Evolutionary conservation across 148 eudicot genomes (phyloP), one percentile per base, ranked within the genome.

Genomic region (Amaranthus palmeri): DNA sequence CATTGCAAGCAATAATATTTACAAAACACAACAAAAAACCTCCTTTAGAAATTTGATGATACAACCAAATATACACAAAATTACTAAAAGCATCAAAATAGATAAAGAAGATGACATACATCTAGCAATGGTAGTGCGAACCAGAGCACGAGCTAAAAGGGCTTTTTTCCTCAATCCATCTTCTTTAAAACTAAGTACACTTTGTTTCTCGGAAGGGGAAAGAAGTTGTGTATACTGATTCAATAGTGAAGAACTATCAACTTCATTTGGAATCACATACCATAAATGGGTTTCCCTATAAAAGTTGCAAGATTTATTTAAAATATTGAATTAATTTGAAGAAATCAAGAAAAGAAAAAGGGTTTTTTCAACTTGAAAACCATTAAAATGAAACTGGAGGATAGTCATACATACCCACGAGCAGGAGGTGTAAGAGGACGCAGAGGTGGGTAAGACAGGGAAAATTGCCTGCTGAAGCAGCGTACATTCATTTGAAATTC

Each of bases 61-160:
- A 58, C 9, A 7, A 45, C 73, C 49, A 44, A 56, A 46, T 3
- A 17, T 46, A 58, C 42, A 42, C 42, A 75, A 43, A 15, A 18
- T 3, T 4, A 12, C 46, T 4, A 65, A 45, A 18, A 47, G 15
- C 7, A 11, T 8, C 0, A 3, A 47, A 57, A 43, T 25, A 18
- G 49, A n/a, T 11, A n/a, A 50, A 58, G 36, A 68, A 70, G 66
- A 10, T 71, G 8, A 64, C 89, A 14, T 79, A 93, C 98, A 93
- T 90, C 88, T 90, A 18, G 95, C 88, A 66, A 93, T 88, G 54
- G 96, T 90, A n/a, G 98, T 85, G 61, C 98, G 96, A 76, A 90
- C 92, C 66, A 93, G 74, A 43, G 86, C 84, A 63, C 96, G 96
- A 55, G 98, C 92, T 36, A 90, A 76, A 51, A 93, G 55, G 17